Evolutionary conservation across 2,329 filamentous ascomycete species (phyloP).

Genomic region (Cladosporium sp.): DNA sequence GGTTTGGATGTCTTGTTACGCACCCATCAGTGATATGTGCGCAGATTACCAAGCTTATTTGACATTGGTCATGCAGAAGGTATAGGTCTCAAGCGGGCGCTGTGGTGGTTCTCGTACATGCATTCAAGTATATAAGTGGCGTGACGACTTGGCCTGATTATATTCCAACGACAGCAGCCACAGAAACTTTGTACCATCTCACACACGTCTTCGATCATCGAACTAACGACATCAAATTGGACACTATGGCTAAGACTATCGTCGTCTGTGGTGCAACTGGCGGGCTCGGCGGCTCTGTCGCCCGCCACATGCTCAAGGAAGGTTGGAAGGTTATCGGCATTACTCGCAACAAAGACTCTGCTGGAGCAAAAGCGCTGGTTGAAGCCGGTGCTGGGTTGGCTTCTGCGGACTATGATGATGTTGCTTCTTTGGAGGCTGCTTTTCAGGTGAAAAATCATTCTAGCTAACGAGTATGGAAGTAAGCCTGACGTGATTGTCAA

Average conservation of each 20-base stretch:
- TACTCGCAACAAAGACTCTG: conserved; percentile 29
- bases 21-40: neutral
- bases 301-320: conserved; percentile 25
- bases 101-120: neutral
- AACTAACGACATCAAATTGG: neutral
- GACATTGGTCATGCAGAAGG: neutral
- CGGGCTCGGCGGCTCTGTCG: conserved; percentile 28
- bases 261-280: conserved; percentile 21
- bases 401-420: conserved; percentile 24
- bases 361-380: conserved; percentile 26
- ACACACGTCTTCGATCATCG: neutral
- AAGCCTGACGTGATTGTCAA: neutral
- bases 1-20: neutral
- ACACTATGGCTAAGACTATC: conserved; percentile 22
- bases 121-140: neutral
- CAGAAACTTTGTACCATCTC: neutral
- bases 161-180: neutral
- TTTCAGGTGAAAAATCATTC: conserved; percentile 15
- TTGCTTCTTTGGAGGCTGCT: conserved; percentile 21
- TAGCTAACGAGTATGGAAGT: neutral
- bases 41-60: neutral
- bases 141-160: neutral
- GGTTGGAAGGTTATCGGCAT: conserved; percentile 30
- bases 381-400: conserved; percentile 26
- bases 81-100: neutral